Percentiles rank a stretch among this genome's conserved stretches.
Evolutionary conservation across 108 stramenopile species (phyloP).

Genomic region (Aureococcus anophagefferens): DNA sequence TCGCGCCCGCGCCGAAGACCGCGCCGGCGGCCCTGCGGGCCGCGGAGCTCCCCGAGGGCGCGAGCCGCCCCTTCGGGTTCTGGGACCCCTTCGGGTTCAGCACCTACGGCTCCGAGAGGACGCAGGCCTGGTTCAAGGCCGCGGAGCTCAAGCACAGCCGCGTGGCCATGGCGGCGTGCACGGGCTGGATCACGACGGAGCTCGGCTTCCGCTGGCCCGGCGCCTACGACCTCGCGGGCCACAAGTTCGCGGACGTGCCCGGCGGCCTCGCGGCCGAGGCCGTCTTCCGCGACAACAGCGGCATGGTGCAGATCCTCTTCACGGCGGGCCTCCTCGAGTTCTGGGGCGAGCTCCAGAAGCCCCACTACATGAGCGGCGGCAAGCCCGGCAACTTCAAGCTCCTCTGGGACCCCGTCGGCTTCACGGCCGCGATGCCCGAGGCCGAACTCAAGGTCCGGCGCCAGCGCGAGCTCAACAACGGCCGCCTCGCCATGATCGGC

Average conservation of each 20-base stretch:
- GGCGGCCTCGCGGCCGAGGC: background rate
- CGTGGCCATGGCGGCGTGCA: background rate
- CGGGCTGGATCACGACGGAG: background rate
- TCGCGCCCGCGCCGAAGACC: background rate
- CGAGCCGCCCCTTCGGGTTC: background rate
- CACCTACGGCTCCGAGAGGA: background rate
- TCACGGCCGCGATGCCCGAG: background rate
- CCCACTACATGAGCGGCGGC: background rate
- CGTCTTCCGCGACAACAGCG: background rate
- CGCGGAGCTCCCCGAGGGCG: background rate
- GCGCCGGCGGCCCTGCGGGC: background rate
- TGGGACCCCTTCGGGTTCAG: background rate
- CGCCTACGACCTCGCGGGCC: background rate
- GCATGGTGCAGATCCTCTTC: conserved; percentile 1
- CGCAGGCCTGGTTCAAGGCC: conserved; percentile 2
- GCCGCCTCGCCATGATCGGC: background rate
- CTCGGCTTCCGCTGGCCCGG: background rate
- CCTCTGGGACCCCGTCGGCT: conserved; percentile 1
- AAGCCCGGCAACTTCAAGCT: background rate
- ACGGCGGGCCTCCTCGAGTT: background rate
- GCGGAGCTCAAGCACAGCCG: background rate
- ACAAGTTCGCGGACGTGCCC: background rate
- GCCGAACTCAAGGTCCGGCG: background rate
- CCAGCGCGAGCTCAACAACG: background rate
- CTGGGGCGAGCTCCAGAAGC: background rate